A percentile compares a stretch with the other conserved stretches of the same genome.
Conservation (phyloP, 495 filamentous ascomycete species). For the Parachaetomium inaequale region DNA sequence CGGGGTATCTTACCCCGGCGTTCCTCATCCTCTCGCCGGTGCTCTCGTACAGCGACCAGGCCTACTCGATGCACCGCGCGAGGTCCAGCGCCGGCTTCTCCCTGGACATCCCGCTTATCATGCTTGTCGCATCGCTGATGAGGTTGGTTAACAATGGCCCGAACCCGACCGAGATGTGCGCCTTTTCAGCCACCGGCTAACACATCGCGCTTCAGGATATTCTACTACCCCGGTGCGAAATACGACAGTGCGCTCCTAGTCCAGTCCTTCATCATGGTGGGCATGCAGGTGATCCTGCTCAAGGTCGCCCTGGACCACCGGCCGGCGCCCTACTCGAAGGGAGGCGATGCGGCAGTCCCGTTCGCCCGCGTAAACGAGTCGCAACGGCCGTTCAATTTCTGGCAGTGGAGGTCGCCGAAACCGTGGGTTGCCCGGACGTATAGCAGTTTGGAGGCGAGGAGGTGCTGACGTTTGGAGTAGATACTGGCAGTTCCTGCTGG, state of each 20-base stretch:
- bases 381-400: constrained; percentile 80
- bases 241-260: constrained; percentile 77
- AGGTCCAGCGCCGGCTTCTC: constrained; percentile 84
- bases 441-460: background rate
- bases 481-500: constrained; percentile 84
- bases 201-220: constrained; percentile 56
- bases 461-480: constrained; percentile 37
- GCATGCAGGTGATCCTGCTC: constrained; percentile 74
- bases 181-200: constrained; percentile 18
- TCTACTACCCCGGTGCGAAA: constrained; percentile 89
- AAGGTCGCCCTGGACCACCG: constrained; percentile 90
- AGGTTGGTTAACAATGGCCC: constrained; percentile 61
- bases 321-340: constrained; percentile 57
- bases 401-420: constrained; percentile 82
- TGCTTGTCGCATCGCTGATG: constrained; percentile 89
- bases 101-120: constrained; percentile 89
- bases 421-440: constrained; percentile 54
- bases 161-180: background rate
- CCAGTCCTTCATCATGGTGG: constrained; percentile 83
- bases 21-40: constrained; percentile 77
- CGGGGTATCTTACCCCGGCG: constrained; percentile 50
- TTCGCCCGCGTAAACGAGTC: constrained; percentile 50
- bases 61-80: constrained; percentile 75
- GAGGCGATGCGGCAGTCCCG: constrained; percentile 52
- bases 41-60: constrained; percentile 88